Evolutionary conservation across 2,329 filamentous ascomycete genomes (phyloP).

Genomic region (Neonectria sp.): DNA sequence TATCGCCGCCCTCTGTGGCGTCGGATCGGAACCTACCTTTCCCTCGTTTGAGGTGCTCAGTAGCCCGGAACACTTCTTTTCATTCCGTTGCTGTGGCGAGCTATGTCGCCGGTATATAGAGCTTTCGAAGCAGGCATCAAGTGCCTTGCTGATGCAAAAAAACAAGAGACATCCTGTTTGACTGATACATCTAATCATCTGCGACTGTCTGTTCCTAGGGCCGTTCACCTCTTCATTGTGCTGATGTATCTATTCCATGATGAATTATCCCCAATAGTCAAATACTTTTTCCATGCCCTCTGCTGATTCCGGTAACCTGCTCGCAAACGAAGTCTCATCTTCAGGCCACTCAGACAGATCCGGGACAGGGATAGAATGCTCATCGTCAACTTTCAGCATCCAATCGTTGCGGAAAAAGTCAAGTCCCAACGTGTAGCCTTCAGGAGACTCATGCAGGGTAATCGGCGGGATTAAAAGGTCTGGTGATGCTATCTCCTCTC

Average conservation of each 20-base stretch:
- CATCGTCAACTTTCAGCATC: conserved; percentile 13
- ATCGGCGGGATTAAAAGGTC: conserved; percentile 12
- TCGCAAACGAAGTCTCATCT: not conserved
- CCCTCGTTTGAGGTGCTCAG: not conserved
- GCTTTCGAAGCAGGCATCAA: not conserved
- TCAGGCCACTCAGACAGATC: conserved; percentile 19
- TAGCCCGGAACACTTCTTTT: not conserved
- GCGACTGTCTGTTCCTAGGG: no score
- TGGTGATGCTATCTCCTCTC: conserved; percentile 9
- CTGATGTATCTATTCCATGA: no score
- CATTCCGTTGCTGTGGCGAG: not conserved
- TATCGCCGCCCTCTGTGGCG: conserved; percentile 21
- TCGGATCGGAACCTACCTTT: conserved; percentile 23
- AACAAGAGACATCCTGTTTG: no score
- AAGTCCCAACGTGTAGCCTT: conserved; percentile 4
- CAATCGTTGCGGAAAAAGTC: conserved; percentile 30
- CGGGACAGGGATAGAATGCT: not conserved
- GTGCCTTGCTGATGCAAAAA: not conserved
- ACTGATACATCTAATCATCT: no score
- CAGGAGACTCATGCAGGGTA: conserved; percentile 6
- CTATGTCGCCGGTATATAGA: not conserved
- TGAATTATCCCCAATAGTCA: not conserved
- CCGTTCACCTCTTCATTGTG: no score
- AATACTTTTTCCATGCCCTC: not conserved
- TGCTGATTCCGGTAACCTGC: not conserved